Evolutionary conservation across 345 rosid genomes (phyloP), one percentile per base, ranked within the genome.

Genomic region (Eucalyptus pumila): DNA sequence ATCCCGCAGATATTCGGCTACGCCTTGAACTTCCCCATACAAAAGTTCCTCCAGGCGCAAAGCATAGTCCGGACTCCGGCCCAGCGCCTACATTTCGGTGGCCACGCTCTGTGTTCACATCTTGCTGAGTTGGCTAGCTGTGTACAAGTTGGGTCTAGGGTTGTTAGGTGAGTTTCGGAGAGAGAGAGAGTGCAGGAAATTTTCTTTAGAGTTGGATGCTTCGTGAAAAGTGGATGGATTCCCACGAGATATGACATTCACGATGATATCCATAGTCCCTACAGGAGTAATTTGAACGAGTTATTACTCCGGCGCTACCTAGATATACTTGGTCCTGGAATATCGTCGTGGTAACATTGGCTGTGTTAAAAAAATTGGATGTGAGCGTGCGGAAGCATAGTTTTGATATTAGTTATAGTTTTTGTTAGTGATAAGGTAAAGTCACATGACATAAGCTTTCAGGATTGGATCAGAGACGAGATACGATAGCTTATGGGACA

Each of bases 1-100:
- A 96, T 96, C 90, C 98, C 97, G 8, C 97, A 96, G 86, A 95
- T 96, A 11, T 96, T 95, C 49, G 97, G 96, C 11, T 95, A 92
- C 89, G 97, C 98, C 1, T 89, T 91, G 11, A 96, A 95, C 89
- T 95, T 96, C 91, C 96, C 99, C 7, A 94, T 96, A 83, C 97
- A 96, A 37, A 96, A 95, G 11, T 95, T 93, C 54, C 96, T 95
- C 15, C 97, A 95, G 83, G 91, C 96, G 3, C 96, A 94, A 45
- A 93, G 95, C 87, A 93, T 94, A 13, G 94, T 95, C 65, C 48
- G n/a, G n/a, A n/a, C n/a, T n/a, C n/a, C n/a, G 30, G 65, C 65
- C 49, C 32, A 85, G 49, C 52, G 54, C 86, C 4, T 85, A 45
- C 52, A 40, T 85, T n/a, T 85, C 86, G 49, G 86, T 23, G 17